Conservation (phyloP, 148 eudicot species). For the Pharnaceum exiguum region DNA sequence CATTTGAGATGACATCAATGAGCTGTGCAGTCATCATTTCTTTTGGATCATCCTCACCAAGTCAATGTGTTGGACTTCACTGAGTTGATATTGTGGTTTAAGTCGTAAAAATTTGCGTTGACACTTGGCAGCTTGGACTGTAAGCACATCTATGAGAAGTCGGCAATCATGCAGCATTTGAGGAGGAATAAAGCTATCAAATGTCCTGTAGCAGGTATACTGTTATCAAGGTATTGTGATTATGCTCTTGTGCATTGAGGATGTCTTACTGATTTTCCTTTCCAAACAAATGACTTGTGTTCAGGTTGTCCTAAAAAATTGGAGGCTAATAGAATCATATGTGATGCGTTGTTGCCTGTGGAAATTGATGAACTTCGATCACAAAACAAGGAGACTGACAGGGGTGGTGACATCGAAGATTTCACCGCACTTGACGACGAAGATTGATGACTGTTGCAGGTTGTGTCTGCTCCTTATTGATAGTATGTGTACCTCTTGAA, state of each 20-base stretch:
- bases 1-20: no score
- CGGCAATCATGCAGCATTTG: slow-evolving; percentile 42
- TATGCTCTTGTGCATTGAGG: not conserved
- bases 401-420: slow-evolving; percentile 53
- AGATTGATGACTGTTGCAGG: slow-evolving; percentile 16
- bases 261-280: not conserved
- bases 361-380: slow-evolving; percentile 74
- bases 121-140: slow-evolving; percentile 63
- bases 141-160: slow-evolving; percentile 81
- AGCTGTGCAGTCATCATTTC: no score
- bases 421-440: slow-evolving; percentile 58
- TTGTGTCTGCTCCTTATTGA: no score
- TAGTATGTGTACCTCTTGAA: no score
- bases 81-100: not conserved
- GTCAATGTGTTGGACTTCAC: not conserved
- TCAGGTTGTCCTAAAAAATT: slow-evolving; percentile 70
- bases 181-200: slow-evolving; percentile 23
- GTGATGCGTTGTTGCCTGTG: slow-evolving; percentile 58
- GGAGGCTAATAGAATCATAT: slow-evolving; percentile 37
- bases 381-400: slow-evolving; percentile 33
- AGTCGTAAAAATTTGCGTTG: not conserved
- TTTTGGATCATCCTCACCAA: no score
- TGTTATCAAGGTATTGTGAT: not conserved
- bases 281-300: slow-evolving; percentile 10
- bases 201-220: slow-evolving; percentile 77